These are phyloP conservation scores for Viola pubescens DNA, from an alignment of 441 rosid species.

Conservation along the genomic window DNA sequence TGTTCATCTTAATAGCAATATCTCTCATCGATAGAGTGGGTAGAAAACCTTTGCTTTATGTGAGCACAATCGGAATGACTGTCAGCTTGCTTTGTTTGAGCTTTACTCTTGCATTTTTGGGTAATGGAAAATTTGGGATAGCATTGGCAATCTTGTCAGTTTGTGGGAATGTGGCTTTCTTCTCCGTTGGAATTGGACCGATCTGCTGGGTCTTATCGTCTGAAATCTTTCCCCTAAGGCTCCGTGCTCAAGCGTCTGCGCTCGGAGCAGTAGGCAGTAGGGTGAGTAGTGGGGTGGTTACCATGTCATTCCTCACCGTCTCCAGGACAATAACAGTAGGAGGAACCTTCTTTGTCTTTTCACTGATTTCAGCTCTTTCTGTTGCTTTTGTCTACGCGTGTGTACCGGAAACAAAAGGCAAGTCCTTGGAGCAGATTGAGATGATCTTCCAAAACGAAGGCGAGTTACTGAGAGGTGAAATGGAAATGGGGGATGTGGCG, in stretches of 20 bases:
- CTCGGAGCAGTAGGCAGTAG: constrained; percentile 83
- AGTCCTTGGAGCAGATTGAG: constrained; percentile 82
- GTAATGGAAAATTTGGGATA: constrained; percentile 42
- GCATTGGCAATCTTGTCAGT: constrained; percentile 45
- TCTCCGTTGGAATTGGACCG: constrained; percentile 81
- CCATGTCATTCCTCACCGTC: constrained; percentile 81
- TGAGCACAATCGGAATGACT: constrained; percentile 87
- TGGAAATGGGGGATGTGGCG: constrained; percentile 65
- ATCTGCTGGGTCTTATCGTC: constrained; percentile 83
- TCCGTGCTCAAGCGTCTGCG: constrained; percentile 80
- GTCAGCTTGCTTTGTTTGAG: constrained; percentile 49
- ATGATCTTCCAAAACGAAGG: constrained; percentile 44
- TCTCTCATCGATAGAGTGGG: constrained; percentile 66
- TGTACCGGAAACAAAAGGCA: constrained; percentile 83
- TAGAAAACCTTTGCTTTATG: constrained; percentile 67
- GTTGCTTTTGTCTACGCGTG: constrained; percentile 49
- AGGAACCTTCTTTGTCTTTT: constrained; percentile 66
- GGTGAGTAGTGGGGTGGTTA: constrained; percentile 67
- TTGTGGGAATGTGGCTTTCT: constrained; percentile 87
- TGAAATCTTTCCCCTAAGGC: constrained; percentile 69
- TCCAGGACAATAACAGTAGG: constrained; percentile 52
- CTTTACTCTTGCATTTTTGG: constrained; percentile 39
- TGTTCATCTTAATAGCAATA: constrained; percentile 63
- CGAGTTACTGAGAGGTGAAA: constrained; percentile 34
- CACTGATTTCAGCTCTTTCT: constrained; percentile 52